Base-by-base conservation (phyloP, 495 filamentous ascomycete genomes). In the Cairneyella variabilis region DNA sequence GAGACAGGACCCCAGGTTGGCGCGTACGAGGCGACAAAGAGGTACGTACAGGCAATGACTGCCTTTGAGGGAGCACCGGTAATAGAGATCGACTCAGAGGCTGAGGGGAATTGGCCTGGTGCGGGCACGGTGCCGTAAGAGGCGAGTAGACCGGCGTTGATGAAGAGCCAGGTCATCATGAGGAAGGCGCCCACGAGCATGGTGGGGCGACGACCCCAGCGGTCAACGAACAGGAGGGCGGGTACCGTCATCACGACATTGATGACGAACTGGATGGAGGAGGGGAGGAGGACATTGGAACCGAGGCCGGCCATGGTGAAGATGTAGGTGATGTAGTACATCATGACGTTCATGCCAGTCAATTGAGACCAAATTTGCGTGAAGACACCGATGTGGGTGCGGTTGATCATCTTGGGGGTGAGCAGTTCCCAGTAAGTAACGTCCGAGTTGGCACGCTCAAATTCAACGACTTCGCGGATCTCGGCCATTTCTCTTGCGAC, bases 301-400 rank as follows among this genome's bases (percentile, higher is more conserved):
- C 71, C 74, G 0, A 85, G 68, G 14, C 85, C 84, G 12, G 85
- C 83, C 85, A 88, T 88, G 20, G 80, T 79, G 57, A 88, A 88
- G 56, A 88, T 75, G 43, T 89, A 88, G 18, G 76, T 73, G 25
- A 79, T 77, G 51, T 61, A 61, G 77, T 68, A 79, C 80, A 90
- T 89, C 86, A 91, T 91, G 11, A 90, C 86, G 63, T 90, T 91
- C 84, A 90, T 90, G 12, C 89, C 89, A 0, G 86, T 88, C 17
- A 92, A 71, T 61, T 93, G 89, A 23, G 82, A 83, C 89, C 89
- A 92, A 63, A 93, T 86, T 65, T 91, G 89, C 0, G 83, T 87
- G 60, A 89, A 89, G 39, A 91, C 60, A 45, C 88, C 87, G 58
- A 90, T 82, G 48, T 80, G 73, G 25, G 85, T 88, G 11, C 85